Conservation (phyloP, 1,284 basidiomycete species). For the Tilletia horrida region DNA sequence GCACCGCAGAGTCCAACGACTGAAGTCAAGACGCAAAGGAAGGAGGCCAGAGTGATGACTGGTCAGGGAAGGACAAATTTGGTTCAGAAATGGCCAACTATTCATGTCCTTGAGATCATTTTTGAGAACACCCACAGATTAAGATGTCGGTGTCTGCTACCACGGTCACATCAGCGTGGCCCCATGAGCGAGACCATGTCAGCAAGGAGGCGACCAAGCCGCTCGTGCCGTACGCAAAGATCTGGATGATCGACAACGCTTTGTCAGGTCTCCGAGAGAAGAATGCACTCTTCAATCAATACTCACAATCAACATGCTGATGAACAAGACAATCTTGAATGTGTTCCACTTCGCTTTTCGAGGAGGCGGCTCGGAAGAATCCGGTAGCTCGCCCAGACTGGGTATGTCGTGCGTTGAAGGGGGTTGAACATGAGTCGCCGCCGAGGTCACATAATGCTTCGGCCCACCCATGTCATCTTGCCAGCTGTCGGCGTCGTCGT, state of each 20-base stretch:
- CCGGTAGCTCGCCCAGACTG: background rate
- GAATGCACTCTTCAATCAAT: no score
- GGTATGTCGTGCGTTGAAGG: background rate
- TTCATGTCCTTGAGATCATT: no score
- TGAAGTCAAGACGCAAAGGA: slow-evolving; percentile 54
- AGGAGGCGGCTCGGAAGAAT: background rate
- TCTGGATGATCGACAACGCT: no score
- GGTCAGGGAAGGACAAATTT: background rate
- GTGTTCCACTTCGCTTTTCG: slow-evolving; percentile 20
- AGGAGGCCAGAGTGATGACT: slow-evolving; percentile 23
- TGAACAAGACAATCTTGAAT: slow-evolving; percentile 24
- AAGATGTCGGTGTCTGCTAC: slow-evolving; percentile 24
- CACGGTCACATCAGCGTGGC: slow-evolving; percentile 20
- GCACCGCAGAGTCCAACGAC: slow-evolving; percentile 61
- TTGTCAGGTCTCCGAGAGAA: no score
- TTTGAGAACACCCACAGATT: slow-evolving; percentile 19
- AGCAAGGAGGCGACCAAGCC: slow-evolving; percentile 19
- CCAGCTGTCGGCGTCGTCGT: slow-evolving; percentile 17
- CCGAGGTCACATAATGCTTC: background rate
- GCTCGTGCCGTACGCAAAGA: slow-evolving; percentile 19
- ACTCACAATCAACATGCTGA: slow-evolving; percentile 23
- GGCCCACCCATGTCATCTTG: slow-evolving; percentile 3
- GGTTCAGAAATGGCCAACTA: no score
- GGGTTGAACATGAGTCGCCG: background rate
- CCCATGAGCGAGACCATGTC: slow-evolving; percentile 24